Percentiles rank a stretch among this genome's conserved stretches.
Evolutionary conservation across 768 basidiomycete species (phyloP).

Genomic region (Naematelia encephala): DNA sequence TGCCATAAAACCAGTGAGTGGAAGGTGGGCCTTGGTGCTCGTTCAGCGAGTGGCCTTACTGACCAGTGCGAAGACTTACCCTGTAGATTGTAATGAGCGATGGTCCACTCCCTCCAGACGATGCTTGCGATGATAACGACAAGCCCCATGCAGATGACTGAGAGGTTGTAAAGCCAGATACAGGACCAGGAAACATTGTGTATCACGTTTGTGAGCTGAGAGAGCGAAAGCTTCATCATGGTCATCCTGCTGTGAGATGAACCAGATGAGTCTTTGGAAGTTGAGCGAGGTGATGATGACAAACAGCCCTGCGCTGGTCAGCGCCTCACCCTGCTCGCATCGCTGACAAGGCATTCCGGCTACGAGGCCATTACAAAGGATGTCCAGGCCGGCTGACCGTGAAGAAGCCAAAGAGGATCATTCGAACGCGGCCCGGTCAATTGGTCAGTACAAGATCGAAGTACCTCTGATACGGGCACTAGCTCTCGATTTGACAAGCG

Average conservation of each 20-base stretch:
- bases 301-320: background rate
- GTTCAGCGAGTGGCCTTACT: too few relatives aligned
- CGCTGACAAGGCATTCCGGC: background rate
- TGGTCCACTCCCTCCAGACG: background rate
- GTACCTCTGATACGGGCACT: too few relatives aligned
- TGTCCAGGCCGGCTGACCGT: background rate
- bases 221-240: background rate
- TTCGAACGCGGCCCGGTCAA: too few relatives aligned
- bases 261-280: background rate
- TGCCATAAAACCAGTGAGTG: background rate
- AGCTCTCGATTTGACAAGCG: too few relatives aligned
- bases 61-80: background rate
- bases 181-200: background rate
- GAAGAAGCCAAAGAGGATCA: background rate
- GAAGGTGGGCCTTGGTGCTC: conserved; percentile 1
- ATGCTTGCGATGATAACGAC: background rate
- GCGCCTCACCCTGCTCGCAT: background rate
- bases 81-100: background rate
- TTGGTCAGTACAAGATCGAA: too few relatives aligned
- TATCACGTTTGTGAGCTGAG: background rate
- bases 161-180: background rate
- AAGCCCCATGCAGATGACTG: background rate
- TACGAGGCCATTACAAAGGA: background rate
- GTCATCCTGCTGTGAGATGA: background rate
- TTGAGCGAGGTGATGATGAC: background rate